Percentiles rank a stretch among this genome's conserved stretches.
phyloP scores from a whole-genome alignment of 2,329 filamentous ascomycete species.

The Fusarium nisikadoi region DNA sequence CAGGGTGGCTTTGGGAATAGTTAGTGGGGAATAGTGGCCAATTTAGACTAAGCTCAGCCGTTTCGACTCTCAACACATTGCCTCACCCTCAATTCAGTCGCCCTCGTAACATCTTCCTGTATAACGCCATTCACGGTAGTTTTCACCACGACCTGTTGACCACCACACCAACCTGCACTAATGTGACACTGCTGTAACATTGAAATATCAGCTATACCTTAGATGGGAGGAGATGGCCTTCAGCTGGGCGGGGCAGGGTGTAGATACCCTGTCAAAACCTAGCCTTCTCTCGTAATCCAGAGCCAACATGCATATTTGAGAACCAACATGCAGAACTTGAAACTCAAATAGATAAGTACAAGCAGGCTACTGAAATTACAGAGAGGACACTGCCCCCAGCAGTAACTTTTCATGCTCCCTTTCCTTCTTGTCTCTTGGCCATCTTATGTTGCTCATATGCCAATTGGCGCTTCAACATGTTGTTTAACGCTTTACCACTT shows the following conservation, averaged over 20 bases:
- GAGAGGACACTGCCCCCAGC: neutral
- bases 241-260: neutral
- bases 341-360: neutral
- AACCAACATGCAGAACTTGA: neutral
- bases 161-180: too few species aligned
- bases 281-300: neutral
- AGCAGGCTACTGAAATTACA: neutral
- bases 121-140: fast-evolving
- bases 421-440: neutral
- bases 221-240: neutral
- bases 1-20: fast-evolving
- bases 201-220: neutral
- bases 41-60: fast-evolving
- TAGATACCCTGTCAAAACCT: neutral
- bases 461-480: neutral
- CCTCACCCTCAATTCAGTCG: neutral
- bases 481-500: fast-evolving
- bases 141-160: fast-evolving
- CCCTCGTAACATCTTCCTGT: fast-evolving
- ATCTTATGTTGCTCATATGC: fast-evolving
- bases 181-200: neutral
- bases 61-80: fast-evolving
- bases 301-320: neutral
- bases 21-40: fast-evolving
- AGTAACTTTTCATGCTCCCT: fast-evolving